Evolutionary conservation across 768 basidiomycete species (phyloP).

Genomic region (Suillus weaverae): DNA sequence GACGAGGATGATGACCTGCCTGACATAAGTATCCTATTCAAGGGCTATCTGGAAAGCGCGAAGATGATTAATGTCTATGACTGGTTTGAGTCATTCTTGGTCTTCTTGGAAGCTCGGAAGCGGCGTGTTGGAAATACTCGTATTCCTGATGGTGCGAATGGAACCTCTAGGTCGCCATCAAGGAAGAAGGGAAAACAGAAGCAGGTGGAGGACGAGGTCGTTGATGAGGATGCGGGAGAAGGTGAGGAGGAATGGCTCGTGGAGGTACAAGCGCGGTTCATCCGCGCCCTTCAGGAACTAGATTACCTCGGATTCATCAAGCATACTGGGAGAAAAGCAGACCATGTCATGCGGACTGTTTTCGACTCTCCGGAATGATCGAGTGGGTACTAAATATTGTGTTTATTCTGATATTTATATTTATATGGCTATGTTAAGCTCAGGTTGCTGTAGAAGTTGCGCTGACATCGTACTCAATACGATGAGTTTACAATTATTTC

Average conservation of each 20-base stretch:
- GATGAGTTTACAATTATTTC: background rate
- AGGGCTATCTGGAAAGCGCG: constrained; percentile 74
- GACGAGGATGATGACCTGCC: constrained; percentile 44
- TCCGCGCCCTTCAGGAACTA: constrained; percentile 78
- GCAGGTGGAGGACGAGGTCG: constrained; percentile 34
- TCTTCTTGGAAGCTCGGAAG: constrained; percentile 62
- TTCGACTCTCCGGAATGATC: constrained; percentile 45
- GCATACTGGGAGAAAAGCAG: constrained; percentile 74
- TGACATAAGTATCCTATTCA: constrained; percentile 76
- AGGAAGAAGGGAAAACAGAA: constrained; percentile 27
- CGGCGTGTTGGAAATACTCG: constrained; percentile 14
- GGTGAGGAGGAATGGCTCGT: constrained; percentile 55
- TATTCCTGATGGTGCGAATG: background rate
- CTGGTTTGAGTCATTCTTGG: constrained; percentile 80
- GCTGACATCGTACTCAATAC: background rate
- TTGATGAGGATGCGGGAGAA: constrained; percentile 22
- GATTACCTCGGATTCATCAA: constrained; percentile 80
- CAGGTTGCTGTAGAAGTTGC: too few relatives aligned
- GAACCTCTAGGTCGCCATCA: constrained; percentile 20
- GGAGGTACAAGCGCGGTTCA: constrained; percentile 75
- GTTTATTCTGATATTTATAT: background rate
- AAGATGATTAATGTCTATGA: constrained; percentile 86
- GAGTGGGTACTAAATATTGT: constrained; percentile 17
- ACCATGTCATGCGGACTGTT: constrained; percentile 70
- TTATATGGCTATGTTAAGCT: background rate